These are phyloP conservation scores for Fusarium sp. DNA, from an alignment of 2,329 filamentous ascomycete genomes.

Conservation along the genomic window DNA sequence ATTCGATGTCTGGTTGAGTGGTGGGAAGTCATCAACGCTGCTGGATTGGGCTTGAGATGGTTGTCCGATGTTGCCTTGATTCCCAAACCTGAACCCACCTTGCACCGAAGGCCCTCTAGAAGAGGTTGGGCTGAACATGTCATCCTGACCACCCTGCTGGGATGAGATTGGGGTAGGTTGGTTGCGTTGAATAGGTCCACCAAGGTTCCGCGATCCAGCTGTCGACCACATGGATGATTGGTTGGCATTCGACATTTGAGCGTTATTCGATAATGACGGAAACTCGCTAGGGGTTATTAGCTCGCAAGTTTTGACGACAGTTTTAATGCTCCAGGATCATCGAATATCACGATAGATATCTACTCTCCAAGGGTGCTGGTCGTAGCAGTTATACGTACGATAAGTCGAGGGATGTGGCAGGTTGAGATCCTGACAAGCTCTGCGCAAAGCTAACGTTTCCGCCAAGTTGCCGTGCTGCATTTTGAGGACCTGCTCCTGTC, in stretches of 20 bases:
- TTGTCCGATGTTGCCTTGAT: conserved; percentile 54
- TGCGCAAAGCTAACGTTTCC: conserved; percentile 73
- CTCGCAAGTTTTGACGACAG: not conserved
- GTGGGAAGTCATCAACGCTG: conserved; percentile 69
- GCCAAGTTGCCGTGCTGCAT: conserved; percentile 62
- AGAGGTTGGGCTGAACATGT: conserved; percentile 55
- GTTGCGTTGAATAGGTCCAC: conserved; percentile 60
- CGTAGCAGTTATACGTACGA: conserved; percentile 62
- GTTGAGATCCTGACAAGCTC: conserved; percentile 70
- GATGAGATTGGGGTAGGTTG: conserved; percentile 60
- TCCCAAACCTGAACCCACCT: conserved; percentile 64
- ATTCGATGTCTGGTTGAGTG: conserved; percentile 64
- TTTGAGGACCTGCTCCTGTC: conserved; percentile 64
- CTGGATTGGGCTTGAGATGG: conserved; percentile 58
- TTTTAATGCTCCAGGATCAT: conserved; percentile 2
- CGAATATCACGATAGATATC: not conserved
- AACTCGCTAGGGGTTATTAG: conserved; percentile 66
- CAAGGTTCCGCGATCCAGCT: conserved; percentile 58
- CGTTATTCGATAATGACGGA: conserved; percentile 70
- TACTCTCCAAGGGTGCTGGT: conserved; percentile 1
- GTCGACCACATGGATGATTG: conserved; percentile 65
- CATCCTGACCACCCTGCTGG: conserved; percentile 61
- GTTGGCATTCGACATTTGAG: conserved; percentile 60
- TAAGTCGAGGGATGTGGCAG: conserved; percentile 68
- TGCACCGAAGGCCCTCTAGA: conserved; percentile 53